Base-by-base conservation (phyloP, 768 basidiomycete genomes). In the Termitomyces bulborhizus region DNA sequence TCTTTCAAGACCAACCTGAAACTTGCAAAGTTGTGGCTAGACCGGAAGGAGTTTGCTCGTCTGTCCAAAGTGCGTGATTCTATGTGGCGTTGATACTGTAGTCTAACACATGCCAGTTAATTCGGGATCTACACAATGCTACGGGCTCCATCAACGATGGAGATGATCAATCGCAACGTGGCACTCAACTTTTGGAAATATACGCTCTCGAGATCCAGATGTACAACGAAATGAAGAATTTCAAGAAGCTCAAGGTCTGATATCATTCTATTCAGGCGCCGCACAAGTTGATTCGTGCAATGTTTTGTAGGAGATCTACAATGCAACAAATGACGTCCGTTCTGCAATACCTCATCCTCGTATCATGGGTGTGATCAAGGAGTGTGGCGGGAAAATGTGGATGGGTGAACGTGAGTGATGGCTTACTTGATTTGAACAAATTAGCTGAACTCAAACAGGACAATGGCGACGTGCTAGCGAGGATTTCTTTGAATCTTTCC, bases 371-470 rank as follows among this genome's bases (percentile, higher is more conserved):
- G 93, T 98, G 50, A 98, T 99, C 73, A 92, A 95, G 66, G 97
- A 99, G 70, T 98, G 96, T 62, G 97, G 97, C 15, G 97, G 97
- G 2, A 99, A 99, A 73, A 99, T 99, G 97, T 98, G 97, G 95
- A 98, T 99, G 97, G 93, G 92, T 56, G 97, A 98, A 78, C 90
- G 96, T 88, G 69, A 65, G 85, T 63, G 16, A 40, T 3, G 24
- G 34, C 4, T 43, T 4, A 43, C 16, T 13, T 26, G 52, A 24
- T 26, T 32, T 18, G 9, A 24, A 29, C 1, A 12, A 32, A 7
- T 24, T 7, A 6, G 21, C 46, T 55, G 21, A 46, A 52, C 26
- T 53, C 31, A 46, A 21, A 9, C 66, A 94, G 92, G 90, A 55
- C 91, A 97, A 74, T 99, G 96, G 95, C 88, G 90, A 54, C 84